These are phyloP conservation scores for Tolypocladium inflatum DNA, from an alignment of 2,329 filamentous ascomycete species.

Conservation along the genomic window DNA sequence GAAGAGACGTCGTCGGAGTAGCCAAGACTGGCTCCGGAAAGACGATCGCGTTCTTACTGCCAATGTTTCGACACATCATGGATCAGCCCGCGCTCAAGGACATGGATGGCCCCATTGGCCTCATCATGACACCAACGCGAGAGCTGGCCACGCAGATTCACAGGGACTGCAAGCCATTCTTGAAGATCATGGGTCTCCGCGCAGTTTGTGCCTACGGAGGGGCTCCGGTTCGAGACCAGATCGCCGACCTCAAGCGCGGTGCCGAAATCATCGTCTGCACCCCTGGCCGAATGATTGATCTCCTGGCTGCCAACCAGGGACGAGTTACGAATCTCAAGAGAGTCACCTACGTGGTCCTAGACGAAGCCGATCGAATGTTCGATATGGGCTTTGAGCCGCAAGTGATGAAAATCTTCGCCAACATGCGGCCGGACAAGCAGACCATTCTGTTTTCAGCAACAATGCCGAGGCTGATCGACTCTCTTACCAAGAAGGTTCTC, in stretches of 20 bases:
- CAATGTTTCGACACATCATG: slow-evolving; percentile 97
- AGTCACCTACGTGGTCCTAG: slow-evolving; percentile 88
- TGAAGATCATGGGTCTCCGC: slow-evolving; percentile 76
- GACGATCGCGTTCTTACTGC: slow-evolving; percentile 87
- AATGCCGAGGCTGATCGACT: slow-evolving; percentile 88
- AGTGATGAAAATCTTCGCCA: slow-evolving; percentile 91
- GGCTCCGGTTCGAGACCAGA: slow-evolving; percentile 93
- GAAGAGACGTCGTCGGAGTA: slow-evolving; percentile 88
- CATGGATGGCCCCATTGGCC: slow-evolving; percentile 75
- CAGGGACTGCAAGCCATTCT: slow-evolving; percentile 86
- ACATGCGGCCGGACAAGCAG: slow-evolving; percentile 84
- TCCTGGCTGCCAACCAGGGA: slow-evolving; percentile 88
- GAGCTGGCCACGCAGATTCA: slow-evolving; percentile 93
- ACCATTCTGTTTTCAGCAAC: slow-evolving; percentile 95
- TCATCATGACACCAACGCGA: slow-evolving; percentile 91
- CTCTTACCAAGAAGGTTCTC: slow-evolving; percentile 79
- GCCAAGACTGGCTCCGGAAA: slow-evolving; percentile 98
- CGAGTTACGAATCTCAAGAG: slow-evolving; percentile 83
- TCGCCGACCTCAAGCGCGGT: slow-evolving; percentile 89
- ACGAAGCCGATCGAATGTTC: slow-evolving; percentile 98
- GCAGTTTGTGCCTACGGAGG: slow-evolving; percentile 92
- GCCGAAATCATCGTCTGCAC: slow-evolving; percentile 94
- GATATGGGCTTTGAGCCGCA: slow-evolving; percentile 99
- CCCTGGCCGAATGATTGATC: slow-evolving; percentile 89
- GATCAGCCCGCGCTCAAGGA: slow-evolving; percentile 77